phyloP scores from a whole-genome alignment of 768 basidiomycete genomes.

The Ramaria rubella region DNA sequence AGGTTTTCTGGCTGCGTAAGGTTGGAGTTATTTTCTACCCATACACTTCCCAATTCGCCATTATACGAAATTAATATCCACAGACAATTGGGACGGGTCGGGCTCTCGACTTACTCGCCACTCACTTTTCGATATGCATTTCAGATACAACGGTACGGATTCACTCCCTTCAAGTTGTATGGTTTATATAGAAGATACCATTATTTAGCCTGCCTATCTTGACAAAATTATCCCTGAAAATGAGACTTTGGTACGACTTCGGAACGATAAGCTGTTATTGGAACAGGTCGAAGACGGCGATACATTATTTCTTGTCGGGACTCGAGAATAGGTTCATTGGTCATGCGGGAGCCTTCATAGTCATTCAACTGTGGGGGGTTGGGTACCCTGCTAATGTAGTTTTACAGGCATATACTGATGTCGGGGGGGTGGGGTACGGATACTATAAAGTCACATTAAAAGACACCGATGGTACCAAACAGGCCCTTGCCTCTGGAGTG shows the following conservation, averaged over 20 bases:
- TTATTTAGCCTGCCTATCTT: slow-evolving; percentile 38
- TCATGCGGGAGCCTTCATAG: neutral
- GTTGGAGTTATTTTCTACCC: slow-evolving; percentile 31
- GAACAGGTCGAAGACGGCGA: slow-evolving; percentile 50
- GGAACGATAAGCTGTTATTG: slow-evolving; percentile 43
- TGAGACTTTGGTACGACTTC: slow-evolving; percentile 27
- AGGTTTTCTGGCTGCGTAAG: slow-evolving; percentile 66
- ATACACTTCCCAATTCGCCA: neutral
- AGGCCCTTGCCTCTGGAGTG: neutral
- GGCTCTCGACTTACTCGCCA: slow-evolving; percentile 50
- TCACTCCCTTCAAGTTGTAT: neutral
- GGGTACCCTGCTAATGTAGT: too few relatives aligned
- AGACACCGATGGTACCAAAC: neutral
- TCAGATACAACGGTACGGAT: slow-evolving; percentile 31
- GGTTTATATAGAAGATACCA: too few relatives aligned
- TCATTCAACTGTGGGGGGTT: neutral
- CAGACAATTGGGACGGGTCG: slow-evolving; percentile 53
- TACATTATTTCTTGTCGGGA: neutral
- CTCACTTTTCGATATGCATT: slow-evolving; percentile 30
- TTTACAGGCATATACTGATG: too few relatives aligned
- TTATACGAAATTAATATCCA: neutral
- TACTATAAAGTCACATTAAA: neutral
- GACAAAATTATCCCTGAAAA: slow-evolving; percentile 23
- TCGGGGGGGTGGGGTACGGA: too few relatives aligned
- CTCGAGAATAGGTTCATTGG: neutral